Evolutionary conservation across 2,329 filamentous ascomycete species (phyloP).

Genomic region (Colletotrichum tamarilloi): DNA sequence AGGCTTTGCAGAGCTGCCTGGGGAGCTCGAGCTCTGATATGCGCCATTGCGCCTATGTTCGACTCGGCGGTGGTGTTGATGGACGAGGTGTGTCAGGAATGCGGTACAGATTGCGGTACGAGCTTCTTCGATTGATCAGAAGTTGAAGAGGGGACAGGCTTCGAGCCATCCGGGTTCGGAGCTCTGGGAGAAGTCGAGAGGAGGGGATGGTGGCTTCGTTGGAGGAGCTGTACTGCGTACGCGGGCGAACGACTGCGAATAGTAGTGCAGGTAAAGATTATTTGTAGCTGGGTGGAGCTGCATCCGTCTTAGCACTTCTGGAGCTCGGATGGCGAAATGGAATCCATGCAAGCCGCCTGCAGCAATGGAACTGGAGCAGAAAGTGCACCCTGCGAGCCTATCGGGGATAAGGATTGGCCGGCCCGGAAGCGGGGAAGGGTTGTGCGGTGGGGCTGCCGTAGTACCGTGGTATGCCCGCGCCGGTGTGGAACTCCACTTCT

Average conservation of each 20-base stretch:
- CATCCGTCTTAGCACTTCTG: conserved; percentile 30
- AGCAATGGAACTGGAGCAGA: conserved; percentile 14
- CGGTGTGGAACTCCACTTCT: conserved; percentile 16
- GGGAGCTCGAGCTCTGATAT: conserved; percentile 46
- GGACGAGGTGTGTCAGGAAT: background rate
- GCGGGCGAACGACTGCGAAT: background rate
- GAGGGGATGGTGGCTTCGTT: background rate
- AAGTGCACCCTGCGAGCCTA: conserved; percentile 9
- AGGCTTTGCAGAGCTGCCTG: conserved; percentile 45
- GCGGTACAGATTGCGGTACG: too few species aligned
- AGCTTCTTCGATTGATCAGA: background rate
- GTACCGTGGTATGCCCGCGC: conserved; percentile 4
- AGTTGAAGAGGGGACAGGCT: background rate
- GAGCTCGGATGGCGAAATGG: conserved; percentile 32
- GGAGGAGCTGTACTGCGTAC: background rate
- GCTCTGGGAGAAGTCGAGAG: background rate
- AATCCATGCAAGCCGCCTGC: conserved; percentile 24
- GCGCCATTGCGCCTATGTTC: conserved; percentile 42
- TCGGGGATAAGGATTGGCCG: conserved; percentile 36
- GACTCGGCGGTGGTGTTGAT: background rate
- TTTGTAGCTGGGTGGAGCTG: conserved; percentile 31
- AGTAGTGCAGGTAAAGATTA: conserved; percentile 7
- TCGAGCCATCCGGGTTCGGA: background rate
- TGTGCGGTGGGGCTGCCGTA: background rate
- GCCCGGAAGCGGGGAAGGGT: conserved; percentile 27